A percentile compares a stretch with the other conserved stretches of the same genome.
Conservation (phyloP, 2,329 filamentous ascomycete genomes). For the Arthrinium phaeospermum region DNA sequence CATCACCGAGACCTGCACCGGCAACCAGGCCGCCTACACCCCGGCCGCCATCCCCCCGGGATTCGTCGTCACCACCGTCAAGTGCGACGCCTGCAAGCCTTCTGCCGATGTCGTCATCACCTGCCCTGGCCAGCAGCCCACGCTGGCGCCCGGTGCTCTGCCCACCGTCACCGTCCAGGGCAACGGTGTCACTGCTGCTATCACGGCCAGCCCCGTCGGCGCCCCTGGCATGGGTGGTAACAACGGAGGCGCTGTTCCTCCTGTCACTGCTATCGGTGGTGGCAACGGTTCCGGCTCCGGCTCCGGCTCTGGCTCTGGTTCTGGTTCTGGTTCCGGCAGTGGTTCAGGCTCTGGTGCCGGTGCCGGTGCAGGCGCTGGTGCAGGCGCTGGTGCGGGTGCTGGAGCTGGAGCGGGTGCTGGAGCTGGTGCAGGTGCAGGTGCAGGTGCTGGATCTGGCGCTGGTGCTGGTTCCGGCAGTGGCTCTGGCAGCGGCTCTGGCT, state of each 20-base stretch:
- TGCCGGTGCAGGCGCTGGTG: slow-evolving; percentile 13
- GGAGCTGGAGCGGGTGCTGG: background rate
- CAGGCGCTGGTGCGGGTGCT: slow-evolving; percentile 4
- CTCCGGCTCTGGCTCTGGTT: slow-evolving; percentile 15
- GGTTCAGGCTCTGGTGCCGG: too few relatives aligned
- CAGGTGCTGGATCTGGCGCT: slow-evolving; percentile 13
- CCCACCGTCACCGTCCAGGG: slow-evolving; percentile 38
- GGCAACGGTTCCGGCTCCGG: slow-evolving; percentile 17
- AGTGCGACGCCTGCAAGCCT: slow-evolving; percentile 40
- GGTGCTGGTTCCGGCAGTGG: background rate
- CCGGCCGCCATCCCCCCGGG: slow-evolving; percentile 42
- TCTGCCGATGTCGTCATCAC: slow-evolving; percentile 42
- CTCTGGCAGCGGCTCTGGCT: slow-evolving; percentile 7
- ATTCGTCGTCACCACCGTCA: slow-evolving; percentile 45
- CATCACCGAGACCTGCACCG: slow-evolving; percentile 43
- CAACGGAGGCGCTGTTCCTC: slow-evolving; percentile 19
- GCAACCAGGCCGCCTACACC: slow-evolving; percentile 37
- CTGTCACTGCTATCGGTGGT: slow-evolving; percentile 5
- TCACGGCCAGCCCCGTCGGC: slow-evolving; percentile 23
- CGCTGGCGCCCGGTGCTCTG: slow-evolving; percentile 28
- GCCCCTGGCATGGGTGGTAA: slow-evolving; percentile 25
- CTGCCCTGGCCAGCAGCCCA: slow-evolving; percentile 41
- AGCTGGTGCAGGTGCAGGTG: background rate
- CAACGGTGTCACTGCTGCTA: slow-evolving; percentile 43
- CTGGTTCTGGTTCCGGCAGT: background rate